These are phyloP conservation scores for Backusella australiensis DNA, from an alignment of 192 early-diverging fungal species.

Conservation along the genomic window DNA sequence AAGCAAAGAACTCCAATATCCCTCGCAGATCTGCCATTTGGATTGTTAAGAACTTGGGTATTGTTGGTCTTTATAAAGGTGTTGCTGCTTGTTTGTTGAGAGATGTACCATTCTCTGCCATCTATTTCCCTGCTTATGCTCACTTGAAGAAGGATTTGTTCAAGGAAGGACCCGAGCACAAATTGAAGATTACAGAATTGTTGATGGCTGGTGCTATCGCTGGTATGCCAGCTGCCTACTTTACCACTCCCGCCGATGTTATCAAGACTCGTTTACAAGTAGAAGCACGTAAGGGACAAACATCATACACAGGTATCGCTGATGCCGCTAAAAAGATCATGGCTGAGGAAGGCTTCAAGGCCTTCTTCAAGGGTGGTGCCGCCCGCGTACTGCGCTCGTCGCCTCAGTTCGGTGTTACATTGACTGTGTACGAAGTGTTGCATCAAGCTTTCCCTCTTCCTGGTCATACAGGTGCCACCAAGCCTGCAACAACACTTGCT, in stretches of 20 bases:
- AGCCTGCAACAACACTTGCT: constrained; percentile 13
- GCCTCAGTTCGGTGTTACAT: constrained; percentile 97
- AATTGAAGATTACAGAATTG: constrained; percentile 63
- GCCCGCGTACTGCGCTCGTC: constrained; percentile 90
- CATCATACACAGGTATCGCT: constrained; percentile 62
- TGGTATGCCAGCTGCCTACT: constrained; percentile 96
- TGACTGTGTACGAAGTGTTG: constrained; percentile 89
- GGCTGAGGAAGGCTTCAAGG: constrained; percentile 87
- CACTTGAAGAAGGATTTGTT: constrained; percentile 95
- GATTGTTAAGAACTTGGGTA: constrained; percentile 87
- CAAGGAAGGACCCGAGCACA: constrained; percentile 76
- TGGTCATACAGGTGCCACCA: constrained; percentile 25
- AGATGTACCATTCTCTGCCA: constrained; percentile 96
- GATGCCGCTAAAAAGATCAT: constrained; percentile 89
- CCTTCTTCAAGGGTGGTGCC: constrained; percentile 96
- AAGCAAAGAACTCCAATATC: constrained; percentile 49
- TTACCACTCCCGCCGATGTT: constrained; percentile 96
- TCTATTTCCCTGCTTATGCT: constrained; percentile 97
- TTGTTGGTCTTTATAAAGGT: constrained; percentile 94
- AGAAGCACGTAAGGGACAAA: constrained; percentile 85
- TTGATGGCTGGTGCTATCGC: constrained; percentile 89
- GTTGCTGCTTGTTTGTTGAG: constrained; percentile 90
- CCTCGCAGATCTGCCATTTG: constrained; percentile 75
- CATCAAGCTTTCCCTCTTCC: constrained; percentile 64
- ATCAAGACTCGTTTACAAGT: constrained; percentile 98